Conservation (phyloP, 2,329 filamentous ascomycete genomes). For the Trichoderma sp. region DNA sequence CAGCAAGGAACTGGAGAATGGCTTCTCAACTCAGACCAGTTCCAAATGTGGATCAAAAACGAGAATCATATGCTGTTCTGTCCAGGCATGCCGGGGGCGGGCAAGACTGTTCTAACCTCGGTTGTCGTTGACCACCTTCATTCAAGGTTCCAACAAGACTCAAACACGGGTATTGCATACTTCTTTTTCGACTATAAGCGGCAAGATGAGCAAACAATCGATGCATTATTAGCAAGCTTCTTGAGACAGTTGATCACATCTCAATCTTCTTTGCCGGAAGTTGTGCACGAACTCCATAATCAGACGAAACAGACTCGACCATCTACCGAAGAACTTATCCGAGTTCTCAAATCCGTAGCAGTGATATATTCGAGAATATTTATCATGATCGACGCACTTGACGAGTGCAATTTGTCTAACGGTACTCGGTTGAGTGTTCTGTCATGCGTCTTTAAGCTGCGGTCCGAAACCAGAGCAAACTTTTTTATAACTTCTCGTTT, state of each 20-base stretch:
- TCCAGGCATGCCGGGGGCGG: constrained; percentile 46
- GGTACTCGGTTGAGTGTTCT: neutral
- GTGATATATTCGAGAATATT: neutral
- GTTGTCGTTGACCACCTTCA: constrained; percentile 44
- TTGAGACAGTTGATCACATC: neutral
- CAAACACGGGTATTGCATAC: neutral
- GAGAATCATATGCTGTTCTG: constrained; percentile 41
- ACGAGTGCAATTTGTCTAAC: neutral
- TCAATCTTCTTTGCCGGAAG: neutral
- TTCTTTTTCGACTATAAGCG: neutral
- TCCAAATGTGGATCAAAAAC: constrained; percentile 32
- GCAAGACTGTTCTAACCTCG: constrained; percentile 47
- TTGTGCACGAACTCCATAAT: neutral
- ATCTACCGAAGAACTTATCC: neutral
- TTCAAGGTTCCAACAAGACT: neutral
- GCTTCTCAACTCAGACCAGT: constrained; percentile 42
- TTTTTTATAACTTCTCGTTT: neutral
- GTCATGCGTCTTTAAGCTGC: neutral
- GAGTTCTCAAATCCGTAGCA: neutral
- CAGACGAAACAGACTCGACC: neutral
- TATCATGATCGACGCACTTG: neutral
- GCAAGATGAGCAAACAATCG: neutral
- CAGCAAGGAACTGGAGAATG: constrained; percentile 45
- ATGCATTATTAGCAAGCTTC: neutral
- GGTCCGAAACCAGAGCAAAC: accelerated